These are phyloP conservation scores for Tolypocladium tundrense DNA, from an alignment of 2,329 filamentous ascomycete genomes.

Conservation along the genomic window DNA sequence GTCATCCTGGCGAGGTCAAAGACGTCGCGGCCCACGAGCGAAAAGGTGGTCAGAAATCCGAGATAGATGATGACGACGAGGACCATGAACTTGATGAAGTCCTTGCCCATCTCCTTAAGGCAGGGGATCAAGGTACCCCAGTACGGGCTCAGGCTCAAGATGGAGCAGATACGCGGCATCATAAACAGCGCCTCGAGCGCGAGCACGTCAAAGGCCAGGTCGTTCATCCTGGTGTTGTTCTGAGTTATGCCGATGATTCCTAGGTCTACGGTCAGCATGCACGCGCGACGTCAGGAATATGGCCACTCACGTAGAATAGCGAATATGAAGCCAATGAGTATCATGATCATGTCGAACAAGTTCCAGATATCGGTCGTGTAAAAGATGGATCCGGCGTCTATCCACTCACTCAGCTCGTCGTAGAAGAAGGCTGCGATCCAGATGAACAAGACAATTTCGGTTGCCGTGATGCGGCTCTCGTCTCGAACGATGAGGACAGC, in stretches of 20 bases:
- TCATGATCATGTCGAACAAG: conserved; percentile 63
- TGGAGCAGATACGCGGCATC: conserved; percentile 78
- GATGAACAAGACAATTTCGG: conserved; percentile 67
- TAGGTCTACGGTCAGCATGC: conserved; percentile 8
- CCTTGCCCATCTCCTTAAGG: conserved; percentile 87
- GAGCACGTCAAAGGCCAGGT: conserved; percentile 80
- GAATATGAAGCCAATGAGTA: conserved; percentile 61
- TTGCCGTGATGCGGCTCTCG: conserved; percentile 50
- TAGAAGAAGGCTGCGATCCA: conserved; percentile 85
- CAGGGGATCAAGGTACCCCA: conserved; percentile 87
- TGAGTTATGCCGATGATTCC: conserved; percentile 30
- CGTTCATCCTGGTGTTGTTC: conserved; percentile 52
- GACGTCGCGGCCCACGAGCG: conserved; percentile 60
- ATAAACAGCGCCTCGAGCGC: conserved; percentile 83
- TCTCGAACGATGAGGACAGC: conserved; percentile 70
- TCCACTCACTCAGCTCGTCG: conserved; percentile 76
- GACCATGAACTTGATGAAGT: conserved; percentile 78
- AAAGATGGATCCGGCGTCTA: conserved; percentile 78
- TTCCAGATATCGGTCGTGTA: conserved; percentile 81
- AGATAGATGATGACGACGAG: conserved; percentile 75
- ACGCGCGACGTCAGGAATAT: neutral
- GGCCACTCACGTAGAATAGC: conserved; percentile 54
- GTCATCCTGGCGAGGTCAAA: conserved; percentile 60
- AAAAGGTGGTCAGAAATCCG: conserved; percentile 82
- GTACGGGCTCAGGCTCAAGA: conserved; percentile 79